Base-by-base conservation (phyloP, 2,329 filamentous ascomycete species). In the Alternaria sp. region DNA sequence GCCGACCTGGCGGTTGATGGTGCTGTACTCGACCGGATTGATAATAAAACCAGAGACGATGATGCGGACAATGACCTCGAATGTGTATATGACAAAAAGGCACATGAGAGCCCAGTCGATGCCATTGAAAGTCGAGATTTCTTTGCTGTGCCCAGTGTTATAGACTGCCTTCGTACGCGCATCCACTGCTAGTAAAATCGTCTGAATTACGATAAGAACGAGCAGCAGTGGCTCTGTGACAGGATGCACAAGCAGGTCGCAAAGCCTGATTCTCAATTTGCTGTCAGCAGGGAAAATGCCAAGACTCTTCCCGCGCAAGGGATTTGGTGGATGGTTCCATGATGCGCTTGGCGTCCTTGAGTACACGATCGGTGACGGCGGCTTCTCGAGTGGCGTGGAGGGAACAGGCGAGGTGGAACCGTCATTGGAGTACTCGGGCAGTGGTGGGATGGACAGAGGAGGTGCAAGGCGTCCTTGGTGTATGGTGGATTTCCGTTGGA, bases 1-100 rank as follows among this genome's bases (percentile, higher is more conserved):
- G 11, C 93, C 92, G 30, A 90, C 85, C 68, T 90, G 88, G 57
- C 92, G 88, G 78, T 96, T 92, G 65, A 96, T 91, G 6, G 93
- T 96, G 79, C 93, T 97, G 79, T 97, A 97, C 76, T 97, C 94
- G 9, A 89, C 84, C 2, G 96, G 92, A 76, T 99, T 99, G 69
- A 97, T 84, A 30, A 99, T 85, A 71, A 99, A 91, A 0, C 96
- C 96, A 0, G 96, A 99, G 1, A 99, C 96, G 64, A 99, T 90
- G 45, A 94, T 90, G 59, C 94, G 91, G 64, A 92, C 89, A 59
- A 91, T 83, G 36, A 96, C 86, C 79, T 99, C 96, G 21, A 96
- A 74, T 0, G 94, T 97, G 77, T 98, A 99, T 54, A 99, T 87
- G 61, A 91, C 84, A 78, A 99, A 99, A 6, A 99, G 88, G 2